These are phyloP conservation scores for Candida gigantensis DNA, from an alignment of 1,139 yeast species.

Conservation along the genomic window DNA sequence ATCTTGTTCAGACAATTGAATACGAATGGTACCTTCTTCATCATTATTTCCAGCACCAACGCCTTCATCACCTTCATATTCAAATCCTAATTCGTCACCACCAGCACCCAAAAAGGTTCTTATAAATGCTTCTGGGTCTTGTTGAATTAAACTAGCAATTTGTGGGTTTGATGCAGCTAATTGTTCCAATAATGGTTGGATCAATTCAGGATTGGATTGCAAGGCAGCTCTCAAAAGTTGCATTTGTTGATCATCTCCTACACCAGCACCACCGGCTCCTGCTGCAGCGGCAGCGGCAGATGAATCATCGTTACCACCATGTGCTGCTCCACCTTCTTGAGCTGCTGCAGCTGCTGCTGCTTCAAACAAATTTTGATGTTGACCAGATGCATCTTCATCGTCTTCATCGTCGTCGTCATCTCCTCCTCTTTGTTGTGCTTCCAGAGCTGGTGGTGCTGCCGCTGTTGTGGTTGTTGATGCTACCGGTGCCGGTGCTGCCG, in stretches of 20 bases:
- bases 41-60: slow-evolving; percentile 34
- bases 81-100: slow-evolving; percentile 50
- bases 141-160: slow-evolving; percentile 76
- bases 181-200: slow-evolving; percentile 82
- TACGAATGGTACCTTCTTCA: slow-evolving; percentile 46
- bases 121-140: slow-evolving; percentile 84
- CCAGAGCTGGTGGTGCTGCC: slow-evolving; percentile 18
- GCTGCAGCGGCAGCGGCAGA: slow-evolving; percentile 23
- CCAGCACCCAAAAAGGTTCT: slow-evolving; percentile 66
- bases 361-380: slow-evolving; percentile 61
- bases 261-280: slow-evolving; percentile 19
- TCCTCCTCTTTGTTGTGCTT: slow-evolving; percentile 15
- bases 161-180: slow-evolving; percentile 84
- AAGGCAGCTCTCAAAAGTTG: slow-evolving; percentile 74
- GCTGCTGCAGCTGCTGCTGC: slow-evolving; percentile 73
- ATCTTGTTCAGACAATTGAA: slow-evolving; percentile 78
- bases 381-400: slow-evolving; percentile 22
- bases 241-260: slow-evolving; percentile 54
- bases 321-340: slow-evolving; percentile 20
- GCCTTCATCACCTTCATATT: slow-evolving; percentile 37
- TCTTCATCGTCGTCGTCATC: slow-evolving; percentile 26
- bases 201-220: slow-evolving; percentile 84
- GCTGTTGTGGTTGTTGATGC: slow-evolving; percentile 27
- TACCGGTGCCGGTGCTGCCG: slow-evolving; percentile 25
- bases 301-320: slow-evolving; percentile 31